A percentile compares a stretch with the other conserved stretches of the same genome.
These are phyloP conservation scores for Starmerella davenportii DNA, from an alignment of 805 yeast genomes.

Conservation along the genomic window DNA sequence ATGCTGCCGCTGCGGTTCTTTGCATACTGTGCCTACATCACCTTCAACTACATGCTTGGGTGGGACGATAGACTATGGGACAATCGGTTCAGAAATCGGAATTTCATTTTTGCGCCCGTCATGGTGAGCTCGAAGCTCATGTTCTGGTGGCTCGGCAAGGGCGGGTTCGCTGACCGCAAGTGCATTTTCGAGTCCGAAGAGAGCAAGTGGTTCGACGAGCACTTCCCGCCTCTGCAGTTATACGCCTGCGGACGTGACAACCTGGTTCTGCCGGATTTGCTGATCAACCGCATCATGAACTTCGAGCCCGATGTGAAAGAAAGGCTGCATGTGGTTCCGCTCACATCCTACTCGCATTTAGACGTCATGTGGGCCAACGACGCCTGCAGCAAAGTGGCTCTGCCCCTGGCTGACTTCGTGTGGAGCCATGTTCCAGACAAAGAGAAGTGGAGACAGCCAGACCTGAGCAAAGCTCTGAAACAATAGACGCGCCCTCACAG, in stretches of 20 bases:
- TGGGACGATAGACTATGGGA: constrained; percentile 80
- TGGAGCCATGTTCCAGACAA: constrained; percentile 10
- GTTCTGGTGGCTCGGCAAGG: constrained; percentile 76
- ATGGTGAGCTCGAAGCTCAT: constrained; percentile 62
- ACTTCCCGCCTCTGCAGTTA: constrained; percentile 42
- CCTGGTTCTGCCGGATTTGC: constrained; percentile 56
- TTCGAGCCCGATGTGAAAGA: constrained; percentile 30
- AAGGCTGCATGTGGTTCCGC: constrained; percentile 21
- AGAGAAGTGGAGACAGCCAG: constrained; percentile 3
- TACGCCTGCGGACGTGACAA: constrained; percentile 58
- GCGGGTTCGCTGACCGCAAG: constrained; percentile 33
- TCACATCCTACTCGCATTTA: constrained; percentile 61
- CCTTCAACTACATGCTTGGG: constrained; percentile 73
- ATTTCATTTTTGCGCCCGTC: constrained; percentile 73
- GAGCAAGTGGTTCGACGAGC: constrained; percentile 25
- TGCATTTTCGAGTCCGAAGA: constrained; percentile 37
- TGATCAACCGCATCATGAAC: constrained; percentile 44
- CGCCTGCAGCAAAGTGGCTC: constrained; percentile 47
- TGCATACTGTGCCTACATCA: constrained; percentile 50
- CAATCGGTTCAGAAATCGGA: constrained; percentile 42
- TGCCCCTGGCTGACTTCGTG: constrained; percentile 21
- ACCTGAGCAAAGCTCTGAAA: background rate
- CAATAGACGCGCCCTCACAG: background rate
- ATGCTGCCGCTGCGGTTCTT: constrained; percentile 35
- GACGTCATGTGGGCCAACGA: constrained; percentile 90